Evolutionary conservation across 208 protist species (phyloP), one percentile per base, ranked within the genome.

Genomic region (Vickermania ingenoplastis): DNA sequence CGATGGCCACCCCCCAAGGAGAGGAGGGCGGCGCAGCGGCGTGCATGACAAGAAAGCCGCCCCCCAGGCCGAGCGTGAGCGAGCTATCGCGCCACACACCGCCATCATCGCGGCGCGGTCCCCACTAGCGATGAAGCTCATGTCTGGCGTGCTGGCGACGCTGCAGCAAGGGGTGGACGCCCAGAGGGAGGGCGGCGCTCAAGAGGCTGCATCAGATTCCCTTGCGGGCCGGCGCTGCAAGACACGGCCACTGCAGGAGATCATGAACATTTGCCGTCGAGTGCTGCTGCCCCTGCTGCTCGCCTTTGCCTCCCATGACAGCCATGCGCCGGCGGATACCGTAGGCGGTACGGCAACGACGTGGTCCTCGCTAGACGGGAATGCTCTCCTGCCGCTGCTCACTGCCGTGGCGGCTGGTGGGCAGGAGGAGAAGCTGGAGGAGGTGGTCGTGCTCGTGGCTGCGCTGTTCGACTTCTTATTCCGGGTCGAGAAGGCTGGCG

Each of bases 381-480:
- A 17, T 45, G 36, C 17, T 7, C 11, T 45, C 7, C 36, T 45
- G 17, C 36, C 36, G 36, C 36, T 45, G 17, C 17, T 45, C 11
- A 7, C 7, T 7, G 7, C 36, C 36, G 7, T 45, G 7, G 36
- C 36, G 36, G 11, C 7, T 7, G 17, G 36, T 17, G 36, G 36
- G 7, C 11, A 17, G 36, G 36, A 45, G 17, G 36, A 45, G 36
- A 45, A 45, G 36, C 17, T 45, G 50, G 77, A 74, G n/a, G 88
- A 91, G 41, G 71, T 80, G 0, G 71, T 91, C 27, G 67, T 92
- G 26, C 59, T 95, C 2, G 75, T 86, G 25, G 81, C 89, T 2
- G 80, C 85, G 27, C 68, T 92, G 17, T 95, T 95, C 58, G 89
- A 95, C 31, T 91, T 87, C 62, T 53, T 95, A 21, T 91, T 94